These are phyloP conservation scores for Phialemoniopsis sp. DNA, from an alignment of 2,329 filamentous ascomycete species.

Conservation along the genomic window DNA sequence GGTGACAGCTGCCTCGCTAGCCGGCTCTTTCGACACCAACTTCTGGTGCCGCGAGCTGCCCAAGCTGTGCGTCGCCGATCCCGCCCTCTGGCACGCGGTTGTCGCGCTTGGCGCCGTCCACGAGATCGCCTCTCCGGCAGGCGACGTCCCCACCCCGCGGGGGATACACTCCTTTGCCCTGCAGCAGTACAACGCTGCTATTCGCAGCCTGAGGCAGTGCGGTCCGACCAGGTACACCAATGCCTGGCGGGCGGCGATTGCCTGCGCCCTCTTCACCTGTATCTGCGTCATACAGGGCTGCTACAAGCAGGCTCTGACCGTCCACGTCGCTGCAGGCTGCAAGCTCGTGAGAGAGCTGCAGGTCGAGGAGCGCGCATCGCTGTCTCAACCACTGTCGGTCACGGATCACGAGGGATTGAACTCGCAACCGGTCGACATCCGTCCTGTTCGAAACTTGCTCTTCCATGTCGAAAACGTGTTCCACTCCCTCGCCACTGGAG, in stretches of 20 bases:
- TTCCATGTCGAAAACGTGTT: no score
- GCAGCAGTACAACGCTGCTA: conserved; percentile 11
- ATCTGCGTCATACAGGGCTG: conserved; percentile 11
- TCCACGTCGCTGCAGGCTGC: no score
- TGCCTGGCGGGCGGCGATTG: conserved; percentile 7
- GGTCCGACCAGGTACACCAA: conserved; percentile 2
- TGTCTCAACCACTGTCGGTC: no score
- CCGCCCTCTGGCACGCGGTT: conserved; percentile 14
- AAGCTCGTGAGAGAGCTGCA: no score
- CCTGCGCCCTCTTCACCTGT: conserved; percentile 14
- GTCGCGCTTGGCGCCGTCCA: conserved; percentile 13
- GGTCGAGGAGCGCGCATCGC: no score
- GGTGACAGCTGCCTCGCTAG: conserved; percentile 9
- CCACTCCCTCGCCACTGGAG: no score
- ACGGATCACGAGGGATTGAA: no score
- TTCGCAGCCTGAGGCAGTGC: conserved; percentile 6
- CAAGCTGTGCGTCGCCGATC: conserved; percentile 9
- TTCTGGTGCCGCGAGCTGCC: conserved; percentile 13
- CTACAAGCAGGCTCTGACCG: conserved; percentile 4
- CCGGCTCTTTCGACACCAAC: conserved; percentile 11
- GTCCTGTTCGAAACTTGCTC: no score
- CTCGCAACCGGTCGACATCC: no score
- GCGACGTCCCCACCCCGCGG: neutral
- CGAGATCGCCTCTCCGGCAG: conserved; percentile 2
- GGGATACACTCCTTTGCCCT: conserved; percentile 4